These are phyloP conservation scores for Citrus hindsii DNA, from an alignment of 345 rosid species.

Conservation along the genomic window DNA sequence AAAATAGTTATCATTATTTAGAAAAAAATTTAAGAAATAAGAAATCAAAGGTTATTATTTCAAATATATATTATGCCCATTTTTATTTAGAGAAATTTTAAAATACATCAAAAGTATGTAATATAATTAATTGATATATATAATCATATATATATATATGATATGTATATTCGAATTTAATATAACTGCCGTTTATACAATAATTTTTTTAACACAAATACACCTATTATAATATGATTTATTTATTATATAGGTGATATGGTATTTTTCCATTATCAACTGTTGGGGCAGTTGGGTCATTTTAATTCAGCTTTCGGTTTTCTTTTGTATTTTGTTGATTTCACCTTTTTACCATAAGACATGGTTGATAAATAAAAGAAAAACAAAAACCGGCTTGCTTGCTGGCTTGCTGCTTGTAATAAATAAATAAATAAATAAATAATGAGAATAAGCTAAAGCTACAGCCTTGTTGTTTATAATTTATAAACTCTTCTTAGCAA, in stretches of 20 bases:
- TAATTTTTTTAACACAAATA: no score
- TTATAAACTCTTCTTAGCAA: neutral
- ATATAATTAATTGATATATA: no score
- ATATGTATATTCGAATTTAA: no score
- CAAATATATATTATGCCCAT: neutral
- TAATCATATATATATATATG: no score
- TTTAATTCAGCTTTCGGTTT: conserved; percentile 12
- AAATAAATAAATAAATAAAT: no score
- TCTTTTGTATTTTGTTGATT: conserved; percentile 1
- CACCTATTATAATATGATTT: no score
- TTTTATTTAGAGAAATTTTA: neutral
- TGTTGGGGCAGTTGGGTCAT: conserved; percentile 58
- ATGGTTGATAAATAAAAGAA: neutral
- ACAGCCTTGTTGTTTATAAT: conserved; percentile 27
- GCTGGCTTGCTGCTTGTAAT: neutral
- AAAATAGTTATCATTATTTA: no score
- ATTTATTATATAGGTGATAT: no score
- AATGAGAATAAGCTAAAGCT: conserved; percentile 2
- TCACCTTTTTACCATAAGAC: neutral
- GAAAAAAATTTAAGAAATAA: no score
- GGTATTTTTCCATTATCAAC: conserved; percentile 2
- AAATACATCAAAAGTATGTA: accelerated
- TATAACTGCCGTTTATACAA: no score
- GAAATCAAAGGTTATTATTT: neutral
- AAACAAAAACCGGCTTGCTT: neutral